Base-by-base conservation (phyloP, 257 asterid genomes). In the Scutellaria galericulata region DNA sequence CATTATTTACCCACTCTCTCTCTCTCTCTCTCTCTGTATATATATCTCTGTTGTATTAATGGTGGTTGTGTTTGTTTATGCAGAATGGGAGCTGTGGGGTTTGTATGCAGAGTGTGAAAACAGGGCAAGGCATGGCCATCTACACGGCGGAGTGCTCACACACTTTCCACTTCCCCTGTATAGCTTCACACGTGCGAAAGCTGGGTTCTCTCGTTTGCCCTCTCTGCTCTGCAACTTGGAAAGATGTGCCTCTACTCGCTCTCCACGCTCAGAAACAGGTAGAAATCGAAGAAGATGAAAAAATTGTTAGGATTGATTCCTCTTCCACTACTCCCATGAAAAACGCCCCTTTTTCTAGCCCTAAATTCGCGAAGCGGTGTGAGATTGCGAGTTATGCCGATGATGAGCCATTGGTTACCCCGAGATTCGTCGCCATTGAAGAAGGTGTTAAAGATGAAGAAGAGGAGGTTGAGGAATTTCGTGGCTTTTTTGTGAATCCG, bases 111-210 rank as follows among this genome's bases (percentile, higher is more conserved):
- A 85, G 89, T 64, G 89, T 91, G 79, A 93, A 91, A 72, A 71
- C 87, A 2, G 88, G 91, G 4, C 96, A 89, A 73, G 88, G 94
- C 66, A 86, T 65, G 88, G 98, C 98, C 5, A 91, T 91, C 54
- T 91, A 86, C 78, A 94, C 97, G 14, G 98, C 96, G 15, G 97
- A 91, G 75, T 94, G 98, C 78, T 85, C 95, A 2, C 98, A 94
- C 70, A 61, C 84, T 53, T 94, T 94, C 20, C 98, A 94, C 61
- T 94, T 88, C 75, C 95, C 96, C 72, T 94, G 98, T 71, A 83
- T 93, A 27, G 86, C 90, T 31, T 79, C 96, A 0, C 92, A 88
- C 65, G 86, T 84, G 5, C 74, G 75, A 14, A 86, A 80, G 22
- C 91, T 82, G 7, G 74, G 72, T 77, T 70, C 75, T 24, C 91